Evolutionary conservation across 495 filamentous ascomycete species (phyloP).

Genomic region (Darksidea phi): DNA sequence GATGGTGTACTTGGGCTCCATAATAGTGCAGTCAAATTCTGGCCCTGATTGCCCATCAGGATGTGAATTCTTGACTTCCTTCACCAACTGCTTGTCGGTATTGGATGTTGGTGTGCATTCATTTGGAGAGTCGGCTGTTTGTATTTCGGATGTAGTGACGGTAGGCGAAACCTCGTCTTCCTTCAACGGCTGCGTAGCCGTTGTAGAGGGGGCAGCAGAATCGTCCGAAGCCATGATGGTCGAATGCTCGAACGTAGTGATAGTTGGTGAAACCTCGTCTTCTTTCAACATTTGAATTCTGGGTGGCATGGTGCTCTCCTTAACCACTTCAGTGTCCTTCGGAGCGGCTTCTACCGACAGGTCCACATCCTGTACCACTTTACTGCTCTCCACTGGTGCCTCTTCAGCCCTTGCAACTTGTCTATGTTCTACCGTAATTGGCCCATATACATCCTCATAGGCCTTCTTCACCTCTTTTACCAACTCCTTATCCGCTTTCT

Average conservation of each 20-base stretch:
- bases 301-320: not conserved
- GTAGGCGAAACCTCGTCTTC: no score
- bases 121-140: no score
- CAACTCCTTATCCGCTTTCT: conserved; percentile 1
- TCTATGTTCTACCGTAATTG: conserved; percentile 20
- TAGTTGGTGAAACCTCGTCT: not conserved
- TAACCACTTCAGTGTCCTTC: not conserved
- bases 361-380: not conserved
- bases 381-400: not conserved
- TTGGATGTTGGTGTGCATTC: no score
- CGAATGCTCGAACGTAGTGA: not conserved
- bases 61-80: not conserved
- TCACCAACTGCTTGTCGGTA: not conserved
- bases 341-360: not conserved
- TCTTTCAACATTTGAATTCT: not conserved
- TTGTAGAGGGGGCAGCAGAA: not conserved
- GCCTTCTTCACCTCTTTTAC: conserved; percentile 12
- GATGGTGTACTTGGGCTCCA: conserved; percentile 15
- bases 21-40: not conserved
- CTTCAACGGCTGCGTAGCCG: not conserved
- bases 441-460: conserved; percentile 24
- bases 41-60: not conserved
- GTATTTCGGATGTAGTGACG: no score
- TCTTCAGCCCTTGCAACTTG: conserved; percentile 2
- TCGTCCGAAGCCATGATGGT: not conserved